Evolutionary conservation across 2,329 filamentous ascomycete genomes (phyloP), one percentile per base, ranked within the genome.

Genomic region (Coniochaeta hoffmannii): DNA sequence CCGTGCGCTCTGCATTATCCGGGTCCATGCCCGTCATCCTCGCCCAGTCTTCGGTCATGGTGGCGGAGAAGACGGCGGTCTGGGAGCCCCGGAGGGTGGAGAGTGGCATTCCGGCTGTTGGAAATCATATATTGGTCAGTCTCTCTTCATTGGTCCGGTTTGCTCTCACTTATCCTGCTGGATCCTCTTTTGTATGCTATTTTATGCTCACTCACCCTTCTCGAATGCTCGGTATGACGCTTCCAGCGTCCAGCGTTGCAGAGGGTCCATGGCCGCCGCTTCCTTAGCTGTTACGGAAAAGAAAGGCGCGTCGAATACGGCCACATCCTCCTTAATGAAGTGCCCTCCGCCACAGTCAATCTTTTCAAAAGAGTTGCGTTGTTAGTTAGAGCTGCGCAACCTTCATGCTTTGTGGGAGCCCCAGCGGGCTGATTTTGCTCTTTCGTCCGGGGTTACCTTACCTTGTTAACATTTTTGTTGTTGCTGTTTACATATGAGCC

Each of bases 21-120:
- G 67, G 64, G 53, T 76, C 73, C 46, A 65, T 63, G 7, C 62
- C 56, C 4, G 61, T 53, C 57, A 71, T 68, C 17, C 61, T 58
- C 7, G 58, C 56, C 36, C 69, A 75, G 54, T 75, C 73, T 9
- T 69, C 67, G 3, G 67, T 62, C 64, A 73, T 70, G 1, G 67
- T 68, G 2, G 71, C 71, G 3, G 68, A 66, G 53, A 72, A 73
- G 1, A 73, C 70, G 3, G 66, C 68, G 0, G 67, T 71, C 7
- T 57, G 59, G 2, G 64, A 64, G 9, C 65, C 66, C 26, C 53
- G 63, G 9, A 72, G 59, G 4, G 15, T 59, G 10, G 68, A 62
- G 1, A 66, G 44, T 1, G 67, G 50, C 7, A 73, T 62, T 6
- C 71, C 71, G 9, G 71, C 71, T 68, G 56, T n/a, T 38, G 31